Base-by-base conservation (phyloP, 441 rosid species). In the Eruca vesicaria region DNA sequence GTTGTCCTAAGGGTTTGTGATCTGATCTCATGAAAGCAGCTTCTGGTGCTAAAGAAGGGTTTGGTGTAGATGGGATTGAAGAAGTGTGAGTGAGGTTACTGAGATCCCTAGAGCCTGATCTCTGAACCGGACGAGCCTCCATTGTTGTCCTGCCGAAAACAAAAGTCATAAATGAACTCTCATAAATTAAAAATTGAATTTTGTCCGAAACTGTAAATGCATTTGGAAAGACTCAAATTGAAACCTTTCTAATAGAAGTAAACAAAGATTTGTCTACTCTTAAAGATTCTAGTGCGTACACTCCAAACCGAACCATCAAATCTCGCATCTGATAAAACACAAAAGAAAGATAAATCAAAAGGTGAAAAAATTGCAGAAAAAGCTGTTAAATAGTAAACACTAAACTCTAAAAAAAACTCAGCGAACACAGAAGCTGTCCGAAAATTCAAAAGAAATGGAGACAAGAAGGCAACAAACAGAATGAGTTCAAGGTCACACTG, bases 111-210 rank as follows among this genome's bases (percentile, higher is more conserved):
- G 83, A 84, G 77, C 86, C 87, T 45, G 98, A 74, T 78, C 91
- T 89, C 68, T 78, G 78, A 68, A 89, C 81, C 9, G 87, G 90
- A 33, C 89, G 92, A 79, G 94, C 96, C 85, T 94, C 94, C 97
- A 94, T 94, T 63, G 48, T 78, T 16, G 55, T 15, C 55, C 55
- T 48, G 55, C 20, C 20, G 15, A 48, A 48, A 15, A 9, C 16
- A 48, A 48, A 48, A 48, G 6, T 2, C 55, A 62, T n/a, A 62
- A 48, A 61, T 26, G 33, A 57, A 57, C 3, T 48, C 41, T 21
- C 60, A n/a, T 6, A 15, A n/a, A 28, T n/a, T 33, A 71, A 64
- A 78, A 69, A 2, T 28, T n/a, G 43, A 38, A 20, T 8, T n/a
- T 38, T 63, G 11, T 65, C 23, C 5, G 32, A 67, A 52, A 56